Evolutionary conservation across 2,329 filamentous ascomycete species (phyloP), one percentile per base, ranked within the genome.

Genomic region (Calonectria henricotiae): DNA sequence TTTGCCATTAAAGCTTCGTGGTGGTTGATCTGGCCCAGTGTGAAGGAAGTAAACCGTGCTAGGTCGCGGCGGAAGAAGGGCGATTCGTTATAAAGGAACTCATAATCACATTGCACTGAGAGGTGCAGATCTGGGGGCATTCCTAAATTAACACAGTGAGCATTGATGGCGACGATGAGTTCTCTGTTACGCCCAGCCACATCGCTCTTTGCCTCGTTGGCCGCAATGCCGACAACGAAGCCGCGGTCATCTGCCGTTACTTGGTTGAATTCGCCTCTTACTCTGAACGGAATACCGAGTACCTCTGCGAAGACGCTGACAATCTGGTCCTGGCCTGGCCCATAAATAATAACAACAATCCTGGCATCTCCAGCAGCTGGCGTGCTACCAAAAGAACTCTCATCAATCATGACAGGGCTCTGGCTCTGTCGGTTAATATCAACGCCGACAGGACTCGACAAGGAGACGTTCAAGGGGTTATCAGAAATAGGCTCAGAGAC

Each of bases 1-100:
- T 96, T 96, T 62, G 91, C 90, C 85, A 92, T 91, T 44, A 97
- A 85, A 67, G 93, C 91, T 75, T 93, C 91, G 79, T 97, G 93
- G 67, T 93, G 92, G 77, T 90, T 92, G 73, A 92, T 91, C 83
- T 96, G 94, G 11, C 94, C 94, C 30, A 96, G 85, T 6, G 93
- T 91, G 78, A 96, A 92, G 6, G 93, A 93, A 30, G 95, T 88
- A 79, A 95, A 96, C 43, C 94, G 89, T 11, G 93, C 90, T 54
- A 96, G 84, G 78, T 96, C 93, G 67, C 93, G 88, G 32, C 94
- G 90, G 71, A 92, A 91, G 80, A 93, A 94, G 1, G 92, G 89
- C 9, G 88, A 86, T 72, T 91, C 89, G 4, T 92, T 93, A 83
- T 96, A 97, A 23, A 97, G 86, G 75, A 96, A 96, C 80, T 97